A percentile compares a stretch with the other conserved stretches of the same genome.
phyloP scores from a whole-genome alignment of 2,329 filamentous ascomycete species.

The Achaetomium macrosporum region DNA sequence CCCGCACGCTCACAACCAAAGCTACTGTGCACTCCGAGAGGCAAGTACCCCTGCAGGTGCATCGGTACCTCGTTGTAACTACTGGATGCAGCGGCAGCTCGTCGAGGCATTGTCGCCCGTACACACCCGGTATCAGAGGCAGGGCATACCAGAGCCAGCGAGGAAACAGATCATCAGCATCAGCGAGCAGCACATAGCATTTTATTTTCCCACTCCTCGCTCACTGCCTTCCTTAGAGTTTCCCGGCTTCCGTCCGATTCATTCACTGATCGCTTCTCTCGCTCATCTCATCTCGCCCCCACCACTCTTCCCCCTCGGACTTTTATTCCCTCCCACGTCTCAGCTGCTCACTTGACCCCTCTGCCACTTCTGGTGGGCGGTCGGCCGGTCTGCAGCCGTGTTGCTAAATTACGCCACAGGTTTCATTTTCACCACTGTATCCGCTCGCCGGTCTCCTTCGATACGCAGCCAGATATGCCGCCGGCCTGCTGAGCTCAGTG shows the following conservation, averaged over 20 bases:
- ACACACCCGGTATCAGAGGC: not conserved
- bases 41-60: constrained; percentile 24
- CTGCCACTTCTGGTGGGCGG: constrained; percentile 1
- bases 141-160: not conserved
- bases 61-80: constrained; percentile 25
- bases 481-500: not conserved
- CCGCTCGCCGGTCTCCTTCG: constrained; percentile 8
- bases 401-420: constrained; percentile 21
- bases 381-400: constrained; percentile 8
- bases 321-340: constrained; percentile 9
- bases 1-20: constrained; percentile 1
- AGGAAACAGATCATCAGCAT: constrained; percentile 10
- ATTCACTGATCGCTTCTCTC: not conserved
- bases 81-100: not conserved
- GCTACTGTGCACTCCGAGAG: not conserved
- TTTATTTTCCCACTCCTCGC: constrained; percentile 4
- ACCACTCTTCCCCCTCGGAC: constrained; percentile 12
- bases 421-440: constrained; percentile 13
- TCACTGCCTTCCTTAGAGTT: not conserved
- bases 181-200: constrained; percentile 9
- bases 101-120: constrained; percentile 4
- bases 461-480: constrained; percentile 6
- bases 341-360: constrained; percentile 7
- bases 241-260: constrained; percentile 14
- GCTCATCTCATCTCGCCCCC: constrained; percentile 17